Base-by-base conservation (phyloP, 495 filamentous ascomycete genomes). In the Delitschia confertaspora region DNA sequence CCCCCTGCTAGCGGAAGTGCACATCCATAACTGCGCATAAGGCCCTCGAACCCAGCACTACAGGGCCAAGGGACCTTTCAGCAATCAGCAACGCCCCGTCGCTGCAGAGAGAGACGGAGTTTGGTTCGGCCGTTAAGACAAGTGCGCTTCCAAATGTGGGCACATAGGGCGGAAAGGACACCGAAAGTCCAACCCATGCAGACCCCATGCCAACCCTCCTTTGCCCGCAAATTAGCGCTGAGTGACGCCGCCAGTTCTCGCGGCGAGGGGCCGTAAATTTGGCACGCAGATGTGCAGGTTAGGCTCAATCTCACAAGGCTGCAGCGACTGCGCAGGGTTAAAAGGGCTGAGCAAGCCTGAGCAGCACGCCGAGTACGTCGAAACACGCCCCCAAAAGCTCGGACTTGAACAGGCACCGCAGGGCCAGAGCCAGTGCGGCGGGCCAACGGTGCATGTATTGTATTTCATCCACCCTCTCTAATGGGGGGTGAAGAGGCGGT, bases 191-290 rank as follows among this genome's bases (percentile, higher is more conserved):
- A n/a, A n/a, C n/a, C n/a, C n/a, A n/a, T n/a, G n/a, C n/a, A 21
- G 22, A 11, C 16, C 21, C 36, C n/a, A 53, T 47, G 49, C 42
- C n/a, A 47, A 46, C 50, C 50, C 50, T 53, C 42, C 38, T 18
- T 19, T 22, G 21, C 10, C 27, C 11, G 35, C 39, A 49, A 36
- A 40, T 41, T 49, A 33, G 34, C 51, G 50, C 44, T 38, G 18
- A 47, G 38, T 21, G 19, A 53, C 37, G 35, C 45, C 46, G 45
- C 51, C 46, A 45, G 23, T 49, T 26, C 10, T 35, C n/a, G 36
- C 40, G 32, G 40, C 45, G 40, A 45, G 39, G 34, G 45, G 51
- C 51, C 47, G 46, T 55, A 55, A 50, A 38, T 55, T 50, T 55
- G 47, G 51, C 38, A 50, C n/a, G n/a, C n/a, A n/a, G n/a, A n/a